Conservation (phyloP, 768 basidiomycete genomes). For the Lyophyllum atratum region DNA sequence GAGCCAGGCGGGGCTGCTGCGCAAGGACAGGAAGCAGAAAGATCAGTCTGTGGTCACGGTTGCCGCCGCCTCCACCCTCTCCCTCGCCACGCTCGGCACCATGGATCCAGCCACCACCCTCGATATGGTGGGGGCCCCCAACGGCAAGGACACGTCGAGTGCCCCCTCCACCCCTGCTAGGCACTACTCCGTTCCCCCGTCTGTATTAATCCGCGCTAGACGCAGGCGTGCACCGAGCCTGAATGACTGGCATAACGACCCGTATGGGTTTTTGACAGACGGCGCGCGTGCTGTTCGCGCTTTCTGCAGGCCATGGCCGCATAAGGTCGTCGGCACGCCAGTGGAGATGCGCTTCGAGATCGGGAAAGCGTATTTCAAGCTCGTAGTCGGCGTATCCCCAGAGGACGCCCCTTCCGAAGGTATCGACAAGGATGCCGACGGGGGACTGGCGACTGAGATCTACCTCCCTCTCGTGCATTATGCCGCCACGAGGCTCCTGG, state of each 20-base stretch:
- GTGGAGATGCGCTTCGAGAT: conserved; percentile 77
- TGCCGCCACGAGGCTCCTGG: conserved; percentile 38
- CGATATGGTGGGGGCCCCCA: too few species aligned
- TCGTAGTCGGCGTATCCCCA: conserved; percentile 61
- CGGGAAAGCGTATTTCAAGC: conserved; percentile 64
- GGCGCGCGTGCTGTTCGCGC: conserved; percentile 86
- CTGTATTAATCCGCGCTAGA: too few species aligned
- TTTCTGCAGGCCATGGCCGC: conserved; percentile 84
- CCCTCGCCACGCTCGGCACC: conserved; percentile 21
- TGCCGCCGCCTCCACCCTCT: conserved; percentile 26
- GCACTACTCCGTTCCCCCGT: too few species aligned
- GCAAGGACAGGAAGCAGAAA: conserved; percentile 22
- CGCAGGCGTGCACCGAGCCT: conserved; percentile 16
- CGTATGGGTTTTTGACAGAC: conserved; percentile 76
- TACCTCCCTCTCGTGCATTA: conserved; percentile 92
- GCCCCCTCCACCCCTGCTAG: too few species aligned
- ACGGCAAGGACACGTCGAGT: too few species aligned
- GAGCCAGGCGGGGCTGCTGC: conserved; percentile 42
- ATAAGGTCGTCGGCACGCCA: conserved; percentile 70
- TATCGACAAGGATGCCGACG: conserved; percentile 20
- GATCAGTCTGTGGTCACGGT: conserved; percentile 10
- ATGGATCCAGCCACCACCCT: conserved; percentile 12
- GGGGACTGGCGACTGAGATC: conserved; percentile 77
- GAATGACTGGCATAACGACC: conserved; percentile 43
- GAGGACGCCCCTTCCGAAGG: conserved; percentile 51